A percentile compares a stretch with the other conserved stretches of the same genome.
Conservation (phyloP, 2,329 filamentous ascomycete species). For the Alternaria sp. region DNA sequence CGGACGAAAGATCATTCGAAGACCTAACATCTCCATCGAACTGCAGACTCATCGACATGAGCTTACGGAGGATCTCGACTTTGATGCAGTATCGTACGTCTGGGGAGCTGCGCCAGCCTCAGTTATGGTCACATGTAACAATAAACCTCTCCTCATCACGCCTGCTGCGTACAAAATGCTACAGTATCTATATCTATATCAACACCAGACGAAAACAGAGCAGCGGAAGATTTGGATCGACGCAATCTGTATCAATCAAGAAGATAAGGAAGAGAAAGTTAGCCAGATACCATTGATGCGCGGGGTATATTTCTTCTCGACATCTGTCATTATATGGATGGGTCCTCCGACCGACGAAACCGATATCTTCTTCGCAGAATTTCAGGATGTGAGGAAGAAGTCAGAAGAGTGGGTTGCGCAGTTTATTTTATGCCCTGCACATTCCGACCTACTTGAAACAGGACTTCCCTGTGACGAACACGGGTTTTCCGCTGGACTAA, state of each 20-base stretch:
- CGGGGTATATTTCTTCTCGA: too few species aligned
- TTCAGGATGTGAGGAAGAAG: background rate
- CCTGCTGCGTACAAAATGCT: background rate
- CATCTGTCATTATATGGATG: background rate
- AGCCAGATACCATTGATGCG: background rate
- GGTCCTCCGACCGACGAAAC: background rate
- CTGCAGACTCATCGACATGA: background rate
- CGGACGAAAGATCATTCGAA: too few species aligned
- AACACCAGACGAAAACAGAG: fast-evolving
- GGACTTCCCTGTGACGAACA: fast-evolving
- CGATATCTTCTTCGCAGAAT: background rate
- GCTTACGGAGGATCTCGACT: background rate
- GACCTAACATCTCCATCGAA: background rate
- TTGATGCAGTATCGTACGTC: background rate
- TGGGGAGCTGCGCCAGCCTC: background rate
- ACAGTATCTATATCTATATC: background rate
- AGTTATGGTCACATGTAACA: fast-evolving
- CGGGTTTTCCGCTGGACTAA: fast-evolving
- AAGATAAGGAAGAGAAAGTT: fast-evolving
- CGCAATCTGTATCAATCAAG: background rate
- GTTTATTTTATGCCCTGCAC: background rate
- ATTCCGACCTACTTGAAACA: background rate
- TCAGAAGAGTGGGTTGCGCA: too few species aligned
- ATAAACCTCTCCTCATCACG: background rate
- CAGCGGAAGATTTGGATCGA: background rate